These are phyloP conservation scores for Oxytropis ochrocephala DNA, from an alignment of 306 rosid species.

Conservation along the genomic window DNA sequence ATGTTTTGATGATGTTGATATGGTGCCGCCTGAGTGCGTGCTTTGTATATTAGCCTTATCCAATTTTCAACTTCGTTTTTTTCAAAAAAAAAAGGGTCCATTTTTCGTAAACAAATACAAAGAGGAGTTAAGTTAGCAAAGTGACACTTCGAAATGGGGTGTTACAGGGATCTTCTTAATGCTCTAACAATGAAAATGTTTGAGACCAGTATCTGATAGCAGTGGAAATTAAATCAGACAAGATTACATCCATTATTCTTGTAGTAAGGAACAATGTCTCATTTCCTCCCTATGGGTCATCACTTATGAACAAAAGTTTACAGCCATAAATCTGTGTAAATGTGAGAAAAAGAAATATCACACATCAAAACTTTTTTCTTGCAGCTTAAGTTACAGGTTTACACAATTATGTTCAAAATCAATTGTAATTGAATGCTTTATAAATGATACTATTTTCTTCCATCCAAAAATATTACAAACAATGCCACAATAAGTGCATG, in stretches of 20 bases:
- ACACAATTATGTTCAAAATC: background rate
- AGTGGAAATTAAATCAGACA: background rate
- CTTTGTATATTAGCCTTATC: no score
- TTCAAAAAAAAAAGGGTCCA: no score
- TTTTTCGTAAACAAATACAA: no score
- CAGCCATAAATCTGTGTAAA: background rate
- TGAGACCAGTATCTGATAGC: background rate
- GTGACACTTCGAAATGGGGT: no score
- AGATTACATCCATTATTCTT: background rate
- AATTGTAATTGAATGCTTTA: slow-evolving; percentile 2
- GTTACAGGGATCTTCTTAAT: background rate
- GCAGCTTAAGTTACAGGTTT: slow-evolving; percentile 11
- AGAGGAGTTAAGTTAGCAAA: no score
- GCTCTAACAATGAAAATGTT: background rate
- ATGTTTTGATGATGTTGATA: no score
- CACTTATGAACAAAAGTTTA: background rate
- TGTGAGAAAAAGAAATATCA: background rate
- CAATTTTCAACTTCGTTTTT: no score
- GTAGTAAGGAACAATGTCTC: background rate
- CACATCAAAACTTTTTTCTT: background rate
- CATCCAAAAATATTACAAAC: slow-evolving; percentile 65
- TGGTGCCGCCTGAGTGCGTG: no score
- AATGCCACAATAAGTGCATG: slow-evolving; percentile 52
- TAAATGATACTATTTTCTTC: slow-evolving; percentile 31
- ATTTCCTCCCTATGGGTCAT: background rate